Base-by-base conservation (phyloP, 2,329 filamentous ascomycete genomes). In the Monilinia polystroma region DNA sequence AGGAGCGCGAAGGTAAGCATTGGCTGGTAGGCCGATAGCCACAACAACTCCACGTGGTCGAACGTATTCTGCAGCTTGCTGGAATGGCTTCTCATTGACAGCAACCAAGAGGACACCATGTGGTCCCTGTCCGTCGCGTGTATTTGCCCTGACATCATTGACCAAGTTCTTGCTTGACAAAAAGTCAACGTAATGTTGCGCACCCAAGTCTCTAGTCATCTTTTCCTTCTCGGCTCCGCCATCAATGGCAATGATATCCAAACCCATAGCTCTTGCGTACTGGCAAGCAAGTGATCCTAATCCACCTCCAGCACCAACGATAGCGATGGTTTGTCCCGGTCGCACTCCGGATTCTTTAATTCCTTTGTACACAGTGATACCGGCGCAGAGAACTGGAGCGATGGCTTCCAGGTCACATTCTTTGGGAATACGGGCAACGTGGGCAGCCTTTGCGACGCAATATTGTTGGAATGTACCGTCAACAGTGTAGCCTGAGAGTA, bases 381-480 rank as follows among this genome's bases (percentile, higher is more conserved):
- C 91, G 55, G 91, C 91, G 79, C 92, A 96, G 45, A 96, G 85
- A 66, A 96, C 85, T 18, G 92, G 92, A 1, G 92, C 85, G 67
- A 96, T 84, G 63, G 87, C 87, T 75, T 93, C 92, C 55, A 97
- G 87, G 68, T 87, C 82, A 69, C 89, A 85, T 20, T 90, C 86
- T 79, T 93, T 90, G 71, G 91, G 90, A 71, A 97, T 89, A 72
- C 89, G 87, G 38, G 92, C 91, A 20, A 95, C 87, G 78, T 96
- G 91, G 23, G 90, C 87, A 20, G 92, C 93, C 79, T 96, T 96
- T 72, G 88, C 93, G 72, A 97, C 86, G 78, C 86, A 87, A 81
- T 96, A 97, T 82, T 97, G 88, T 82, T 97, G 93, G 85, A 97
- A 97, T 53, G 89, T 88, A 43, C 93, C 93, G 77, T 97, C 91